Percentiles rank a stretch among this genome's conserved stretches.
phyloP scores from a whole-genome alignment of 805 yeast genomes.

The Candida quercuum region DNA sequence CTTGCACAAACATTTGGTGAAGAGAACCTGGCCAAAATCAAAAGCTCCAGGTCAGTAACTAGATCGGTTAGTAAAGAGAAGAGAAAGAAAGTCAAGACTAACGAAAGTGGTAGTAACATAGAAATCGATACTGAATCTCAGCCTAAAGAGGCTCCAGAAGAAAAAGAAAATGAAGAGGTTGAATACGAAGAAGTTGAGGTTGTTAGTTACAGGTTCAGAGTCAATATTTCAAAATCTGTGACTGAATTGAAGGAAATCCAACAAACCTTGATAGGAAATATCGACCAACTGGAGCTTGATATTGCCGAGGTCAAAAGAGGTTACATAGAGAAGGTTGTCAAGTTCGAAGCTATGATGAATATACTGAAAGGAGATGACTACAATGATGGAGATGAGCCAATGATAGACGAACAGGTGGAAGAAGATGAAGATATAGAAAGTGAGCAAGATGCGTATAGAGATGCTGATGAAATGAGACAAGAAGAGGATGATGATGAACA shows the following conservation, averaged over 20 bases:
- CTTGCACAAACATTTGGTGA: constrained; percentile 13
- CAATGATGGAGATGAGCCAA: constrained; percentile 7
- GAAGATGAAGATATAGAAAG: not conserved
- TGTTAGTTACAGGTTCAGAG: constrained; percentile 1
- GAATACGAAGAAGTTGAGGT: not conserved
- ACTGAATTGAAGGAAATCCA: not conserved
- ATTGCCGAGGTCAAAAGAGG: constrained; percentile 5
- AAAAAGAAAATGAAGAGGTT: constrained; percentile 1
- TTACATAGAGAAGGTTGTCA: constrained; percentile 10
- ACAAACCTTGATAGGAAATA: not conserved
- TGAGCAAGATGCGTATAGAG: not conserved
- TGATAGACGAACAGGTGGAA: not conserved
- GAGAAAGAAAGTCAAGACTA: constrained; percentile 1
- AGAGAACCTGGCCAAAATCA: constrained; percentile 3
- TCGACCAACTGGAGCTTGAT: constrained; percentile 6
- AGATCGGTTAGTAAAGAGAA: not conserved
- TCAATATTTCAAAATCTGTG: not conserved
- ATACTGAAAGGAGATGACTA: constrained; percentile 1
- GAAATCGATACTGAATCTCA: not conserved
- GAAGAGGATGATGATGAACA: constrained; percentile 1
- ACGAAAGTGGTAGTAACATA: not conserved
- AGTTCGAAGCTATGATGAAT: constrained; percentile 11
- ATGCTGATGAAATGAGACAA: constrained; percentile 4
- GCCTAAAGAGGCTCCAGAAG: not conserved
- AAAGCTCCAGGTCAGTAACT: not conserved